These are phyloP conservation scores for Curvularia sp. DNA, from an alignment of 2,329 filamentous ascomycete species.

Conservation along the genomic window DNA sequence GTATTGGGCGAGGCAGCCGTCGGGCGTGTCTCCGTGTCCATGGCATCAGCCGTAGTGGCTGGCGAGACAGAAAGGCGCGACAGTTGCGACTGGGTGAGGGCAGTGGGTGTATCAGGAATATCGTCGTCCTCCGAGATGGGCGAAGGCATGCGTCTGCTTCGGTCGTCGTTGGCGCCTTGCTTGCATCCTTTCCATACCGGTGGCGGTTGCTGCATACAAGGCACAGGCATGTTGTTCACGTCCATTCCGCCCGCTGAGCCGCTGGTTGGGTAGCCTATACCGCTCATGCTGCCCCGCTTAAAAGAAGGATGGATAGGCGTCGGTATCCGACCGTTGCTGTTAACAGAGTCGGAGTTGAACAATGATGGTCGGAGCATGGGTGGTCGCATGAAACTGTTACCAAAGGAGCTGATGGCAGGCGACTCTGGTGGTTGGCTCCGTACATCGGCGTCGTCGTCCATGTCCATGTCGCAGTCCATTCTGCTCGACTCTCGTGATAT, in stretches of 20 bases:
- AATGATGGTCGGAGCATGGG: conserved; percentile 44
- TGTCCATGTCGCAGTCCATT: conserved; percentile 47
- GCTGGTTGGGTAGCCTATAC: conserved; percentile 39
- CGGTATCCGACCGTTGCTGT: conserved; percentile 44
- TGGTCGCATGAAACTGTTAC: conserved; percentile 41
- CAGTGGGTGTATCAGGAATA: conserved; percentile 47
- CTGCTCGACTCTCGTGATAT: conserved; percentile 32
- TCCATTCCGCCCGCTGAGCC: conserved; percentile 36
- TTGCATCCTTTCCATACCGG: conserved; percentile 29
- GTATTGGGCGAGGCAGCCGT: conserved; percentile 28
- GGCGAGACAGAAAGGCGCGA: conserved; percentile 48
- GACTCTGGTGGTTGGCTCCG: conserved; percentile 48
- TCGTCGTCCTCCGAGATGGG: conserved; percentile 52
- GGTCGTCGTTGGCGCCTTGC: conserved; percentile 31
- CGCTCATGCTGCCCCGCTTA: conserved; percentile 36
- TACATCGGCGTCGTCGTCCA: conserved; percentile 46
- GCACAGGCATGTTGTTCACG: conserved; percentile 22
- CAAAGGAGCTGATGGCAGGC: conserved; percentile 34
- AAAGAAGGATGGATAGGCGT: conserved; percentile 52
- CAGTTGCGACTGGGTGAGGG: conserved; percentile 48
- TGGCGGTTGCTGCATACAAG: conserved; percentile 28
- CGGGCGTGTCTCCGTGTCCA: conserved; percentile 35
- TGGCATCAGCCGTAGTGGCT: conserved; percentile 33
- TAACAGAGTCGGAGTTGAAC: conserved; percentile 28
- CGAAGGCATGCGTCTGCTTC: conserved; percentile 48